These are phyloP conservation scores for Patellifolia procumbens DNA, from an alignment of 179 eudicot genomes.

Conservation along the genomic window DNA sequence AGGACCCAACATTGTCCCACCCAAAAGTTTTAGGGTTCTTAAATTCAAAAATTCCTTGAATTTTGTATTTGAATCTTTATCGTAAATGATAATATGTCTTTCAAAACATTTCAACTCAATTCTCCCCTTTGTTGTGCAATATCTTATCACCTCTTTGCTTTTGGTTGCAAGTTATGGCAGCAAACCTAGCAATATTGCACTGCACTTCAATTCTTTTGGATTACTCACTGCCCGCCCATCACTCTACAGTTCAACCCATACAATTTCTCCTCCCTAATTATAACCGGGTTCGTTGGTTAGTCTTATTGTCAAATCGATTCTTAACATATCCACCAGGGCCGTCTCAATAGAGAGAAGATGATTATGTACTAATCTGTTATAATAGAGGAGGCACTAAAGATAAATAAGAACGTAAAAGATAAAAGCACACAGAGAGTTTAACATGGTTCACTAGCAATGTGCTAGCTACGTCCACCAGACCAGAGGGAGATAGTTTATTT, in stretches of 20 bases:
- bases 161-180: slow-evolving; percentile 50
- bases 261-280: slow-evolving; percentile 30
- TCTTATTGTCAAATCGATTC: no score
- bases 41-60: slow-evolving; percentile 20
- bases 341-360: no score
- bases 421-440: no score
- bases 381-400: no score
- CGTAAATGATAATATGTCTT: slow-evolving; percentile 18
- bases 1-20: slow-evolving; percentile 37
- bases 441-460: no score
- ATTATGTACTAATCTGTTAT: no score
- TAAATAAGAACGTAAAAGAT: no score
- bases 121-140: slow-evolving; percentile 42
- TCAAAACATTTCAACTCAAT: slow-evolving; percentile 28
- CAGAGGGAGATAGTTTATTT: no score
- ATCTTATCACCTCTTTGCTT: slow-evolving; percentile 54
- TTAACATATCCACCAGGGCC: no score
- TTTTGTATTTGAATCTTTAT: slow-evolving; percentile 21
- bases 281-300: background rate
- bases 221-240: slow-evolving; percentile 36
- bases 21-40: background rate
- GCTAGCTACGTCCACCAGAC: no score
- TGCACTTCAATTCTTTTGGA: slow-evolving; percentile 30
- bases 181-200: slow-evolving; percentile 44
- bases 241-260: slow-evolving; percentile 43